phyloP scores from a whole-genome alignment of 768 basidiomycete genomes.

The Auricularia heimuer region DNA sequence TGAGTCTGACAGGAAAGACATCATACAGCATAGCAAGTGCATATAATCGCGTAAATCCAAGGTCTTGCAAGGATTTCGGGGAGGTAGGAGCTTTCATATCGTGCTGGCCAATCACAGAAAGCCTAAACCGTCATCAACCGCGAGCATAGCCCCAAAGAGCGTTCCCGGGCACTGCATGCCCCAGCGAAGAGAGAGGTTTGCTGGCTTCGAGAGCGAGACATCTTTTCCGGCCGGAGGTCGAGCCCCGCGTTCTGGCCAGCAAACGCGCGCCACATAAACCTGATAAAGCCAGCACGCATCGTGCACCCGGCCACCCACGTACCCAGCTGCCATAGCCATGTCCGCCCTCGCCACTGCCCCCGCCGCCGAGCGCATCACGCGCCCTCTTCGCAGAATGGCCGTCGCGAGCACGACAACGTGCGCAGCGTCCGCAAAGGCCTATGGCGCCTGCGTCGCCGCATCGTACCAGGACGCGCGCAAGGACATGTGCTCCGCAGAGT shows the following conservation, averaged over 20 bases:
- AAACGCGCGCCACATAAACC: neutral
- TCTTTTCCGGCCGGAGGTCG: neutral
- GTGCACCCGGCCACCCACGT: neutral
- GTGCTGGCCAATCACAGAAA: too few relatives aligned
- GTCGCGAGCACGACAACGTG: conserved; percentile 64
- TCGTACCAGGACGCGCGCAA: conserved; percentile 77
- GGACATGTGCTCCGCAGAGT: conserved; percentile 79
- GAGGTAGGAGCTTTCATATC: too few relatives aligned
- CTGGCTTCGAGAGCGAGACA: neutral
- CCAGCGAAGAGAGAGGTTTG: too few relatives aligned
- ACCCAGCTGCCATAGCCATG: neutral
- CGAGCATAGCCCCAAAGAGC: too few relatives aligned
- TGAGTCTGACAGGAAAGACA: too few relatives aligned
- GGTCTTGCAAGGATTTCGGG: too few relatives aligned
- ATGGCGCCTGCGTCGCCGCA: conserved; percentile 81
- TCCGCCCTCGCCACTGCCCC: neutral
- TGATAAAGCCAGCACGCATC: neutral
- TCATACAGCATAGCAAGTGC: too few relatives aligned
- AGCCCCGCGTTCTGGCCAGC: neutral
- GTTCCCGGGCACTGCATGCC: too few relatives aligned
- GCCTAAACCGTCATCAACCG: too few relatives aligned
- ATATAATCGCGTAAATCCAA: too few relatives aligned
- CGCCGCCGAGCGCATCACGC: conserved; percentile 11
- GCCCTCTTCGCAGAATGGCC: conserved; percentile 57
- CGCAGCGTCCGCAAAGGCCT: conserved; percentile 57